Conservation (phyloP, 2,329 filamentous ascomycete genomes). For the Penicillium sp. region DNA sequence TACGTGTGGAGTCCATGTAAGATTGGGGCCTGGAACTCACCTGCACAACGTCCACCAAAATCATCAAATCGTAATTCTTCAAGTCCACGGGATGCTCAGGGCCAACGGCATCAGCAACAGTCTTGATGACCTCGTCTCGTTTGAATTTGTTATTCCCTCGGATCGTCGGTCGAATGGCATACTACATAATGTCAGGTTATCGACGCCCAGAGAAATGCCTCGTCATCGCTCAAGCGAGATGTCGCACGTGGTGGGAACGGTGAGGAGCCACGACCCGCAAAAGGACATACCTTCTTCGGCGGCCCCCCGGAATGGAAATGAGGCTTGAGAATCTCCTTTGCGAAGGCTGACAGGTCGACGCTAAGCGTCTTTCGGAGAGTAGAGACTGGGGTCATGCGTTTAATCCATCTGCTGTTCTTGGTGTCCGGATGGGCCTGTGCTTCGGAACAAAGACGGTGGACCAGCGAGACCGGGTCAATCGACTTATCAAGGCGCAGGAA, state of each 20-base stretch:
- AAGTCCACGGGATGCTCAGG: constrained; percentile 59
- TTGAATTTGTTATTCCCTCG: constrained; percentile 59
- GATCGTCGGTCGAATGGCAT: constrained; percentile 61
- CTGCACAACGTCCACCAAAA: constrained; percentile 62
- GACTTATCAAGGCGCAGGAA: constrained; percentile 59
- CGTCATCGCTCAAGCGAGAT: not conserved
- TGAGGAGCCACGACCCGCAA: not conserved
- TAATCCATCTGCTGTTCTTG: constrained; percentile 58
- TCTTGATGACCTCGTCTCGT: constrained; percentile 59
- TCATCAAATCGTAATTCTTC: constrained; percentile 58
- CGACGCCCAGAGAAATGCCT: not conserved
- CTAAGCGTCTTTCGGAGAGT: constrained; percentile 57
- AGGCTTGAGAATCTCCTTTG: constrained; percentile 56
- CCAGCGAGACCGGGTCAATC: constrained; percentile 60
- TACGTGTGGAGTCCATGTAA: not conserved
- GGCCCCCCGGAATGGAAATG: constrained; percentile 56
- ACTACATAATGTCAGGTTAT: constrained; percentile 41
- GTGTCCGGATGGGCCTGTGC: constrained; percentile 50
- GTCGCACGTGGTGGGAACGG: not conserved
- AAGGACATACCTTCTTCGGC: constrained; percentile 51
- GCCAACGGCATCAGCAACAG: constrained; percentile 58
- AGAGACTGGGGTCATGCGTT: constrained; percentile 60
- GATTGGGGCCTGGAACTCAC: constrained; percentile 38
- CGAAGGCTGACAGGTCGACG: constrained; percentile 57
- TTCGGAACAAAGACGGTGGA: constrained; percentile 58